Evolutionary conservation across 495 filamentous ascomycete species (phyloP), one percentile per base, ranked within the genome.

Genomic region (Bacidia gigantensis): DNA sequence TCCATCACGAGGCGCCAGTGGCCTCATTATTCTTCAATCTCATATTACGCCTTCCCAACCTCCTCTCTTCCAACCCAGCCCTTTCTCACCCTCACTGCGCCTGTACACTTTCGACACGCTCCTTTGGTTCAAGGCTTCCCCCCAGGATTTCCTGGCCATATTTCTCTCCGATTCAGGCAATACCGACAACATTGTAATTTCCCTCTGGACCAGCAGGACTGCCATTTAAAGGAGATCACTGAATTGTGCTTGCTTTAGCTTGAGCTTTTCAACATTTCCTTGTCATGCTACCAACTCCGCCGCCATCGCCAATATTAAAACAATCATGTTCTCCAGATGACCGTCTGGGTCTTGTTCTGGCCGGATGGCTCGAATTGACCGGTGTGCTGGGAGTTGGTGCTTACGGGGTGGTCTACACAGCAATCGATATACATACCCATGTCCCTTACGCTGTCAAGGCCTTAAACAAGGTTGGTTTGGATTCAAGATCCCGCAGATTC

Each of bases 401-500:
- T 51, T 98, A 98, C 69, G 92, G 92, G 42, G 89, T 96, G 23
- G 93, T 98, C 12, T 96, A 98, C 70, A 85, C 83, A 32, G 92
- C 92, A 58, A 72, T 89, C 68, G 90, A 97, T 70, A 79, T 89
- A 49, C 81, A 83, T 59, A 90, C 85, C 53, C 76, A 83, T 60
- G 75, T 79, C 29, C 79, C 77, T 52, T 99, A 93, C 71, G 93
- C 92, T 50, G 90, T 99, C 63, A 99, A 99, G 72, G 89, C 88
- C 35, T 76, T 99, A 65, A 89, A 87, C 79, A 97, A 96, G 69
- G 72, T 79, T 51, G 88, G 87, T 44, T 71, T 97, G 73, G 89
- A 97, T 69, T 75, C 77, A 56, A 77, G 93, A 56, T 89, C 97
- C 64, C 73, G 80, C 56, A 80, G 81, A 59, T 99, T 94, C 72